A percentile compares a stretch with the other conserved stretches of the same genome.
Conservation (phyloP, 768 basidiomycete species). For the Leccinellum albellum region DNA sequence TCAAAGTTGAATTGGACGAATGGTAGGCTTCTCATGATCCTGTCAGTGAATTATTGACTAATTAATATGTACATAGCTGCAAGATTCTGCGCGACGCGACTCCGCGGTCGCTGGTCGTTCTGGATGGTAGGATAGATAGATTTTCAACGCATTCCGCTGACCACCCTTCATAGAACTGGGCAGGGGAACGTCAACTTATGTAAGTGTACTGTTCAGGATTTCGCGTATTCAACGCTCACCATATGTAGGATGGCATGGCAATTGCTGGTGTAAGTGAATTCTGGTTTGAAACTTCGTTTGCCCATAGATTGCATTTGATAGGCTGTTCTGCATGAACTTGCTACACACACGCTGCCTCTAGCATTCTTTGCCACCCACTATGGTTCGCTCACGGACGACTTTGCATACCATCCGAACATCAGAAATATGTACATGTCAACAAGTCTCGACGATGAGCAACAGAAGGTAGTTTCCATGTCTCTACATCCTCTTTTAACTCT, state of each 20-base stretch:
- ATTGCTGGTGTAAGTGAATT: slow-evolving; percentile 72
- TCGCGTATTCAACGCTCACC: slow-evolving; percentile 12
- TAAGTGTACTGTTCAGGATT: slow-evolving; percentile 33
- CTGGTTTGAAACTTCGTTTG: not conserved
- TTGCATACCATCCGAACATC: slow-evolving; percentile 87
- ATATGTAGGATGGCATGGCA: slow-evolving; percentile 88
- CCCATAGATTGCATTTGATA: slow-evolving; percentile 25
- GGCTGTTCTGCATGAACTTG: slow-evolving; percentile 92
- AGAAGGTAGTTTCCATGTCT: slow-evolving; percentile 52
- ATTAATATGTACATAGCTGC: slow-evolving; percentile 48
- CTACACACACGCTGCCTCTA: slow-evolving; percentile 86
- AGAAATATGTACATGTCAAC: slow-evolving; percentile 96
- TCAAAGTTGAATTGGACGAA: slow-evolving; percentile 98
- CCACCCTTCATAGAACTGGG: slow-evolving; percentile 67
- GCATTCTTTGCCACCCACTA: slow-evolving; percentile 99
- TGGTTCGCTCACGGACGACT: slow-evolving; percentile 92
- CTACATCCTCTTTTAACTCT: not conserved
- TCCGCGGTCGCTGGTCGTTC: slow-evolving; percentile 87
- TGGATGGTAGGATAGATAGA: slow-evolving; percentile 65
- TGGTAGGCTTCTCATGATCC: slow-evolving; percentile 47
- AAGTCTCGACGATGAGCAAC: slow-evolving; percentile 86
- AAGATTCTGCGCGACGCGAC: slow-evolving; percentile 94
- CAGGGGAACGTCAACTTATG: slow-evolving; percentile 91
- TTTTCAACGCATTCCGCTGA: slow-evolving; percentile 10
- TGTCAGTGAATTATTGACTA: not conserved